Percentiles rank a stretch among this genome's conserved stretches.
phyloP scores from a whole-genome alignment of 345 rosid species.

The Murraya paniculata region DNA sequence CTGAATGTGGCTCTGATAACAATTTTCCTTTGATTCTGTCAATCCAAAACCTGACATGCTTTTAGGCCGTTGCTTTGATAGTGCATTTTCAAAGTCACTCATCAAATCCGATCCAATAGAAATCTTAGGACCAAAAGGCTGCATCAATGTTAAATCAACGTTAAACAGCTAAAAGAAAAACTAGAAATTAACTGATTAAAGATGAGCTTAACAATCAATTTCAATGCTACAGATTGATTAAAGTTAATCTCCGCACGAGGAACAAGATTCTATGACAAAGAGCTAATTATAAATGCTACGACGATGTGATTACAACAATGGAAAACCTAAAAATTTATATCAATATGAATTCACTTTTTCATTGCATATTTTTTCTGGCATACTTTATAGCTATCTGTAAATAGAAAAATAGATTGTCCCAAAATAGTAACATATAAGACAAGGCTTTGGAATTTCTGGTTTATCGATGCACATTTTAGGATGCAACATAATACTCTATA shows the following conservation, averaged over 20 bases:
- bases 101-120: conserved; percentile 58
- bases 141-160: conserved; percentile 15
- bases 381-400: background rate
- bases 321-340: background rate
- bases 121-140: conserved; percentile 41
- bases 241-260: background rate
- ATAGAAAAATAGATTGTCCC: background rate
- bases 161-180: conserved; percentile 1
- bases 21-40: conserved; percentile 47
- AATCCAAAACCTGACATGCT: conserved; percentile 57
- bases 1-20: conserved; percentile 51
- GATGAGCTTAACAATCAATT: background rate
- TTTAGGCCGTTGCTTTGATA: conserved; percentile 55
- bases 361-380: background rate
- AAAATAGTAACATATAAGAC: background rate
- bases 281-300: background rate
- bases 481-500: background rate
- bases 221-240: background rate
- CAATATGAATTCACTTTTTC: background rate
- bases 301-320: background rate
- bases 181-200: background rate
- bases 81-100: conserved; percentile 80
- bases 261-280: background rate
- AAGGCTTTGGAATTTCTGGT: background rate
- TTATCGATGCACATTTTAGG: background rate